Conservation (phyloP, 2,329 filamentous ascomycete genomes). For the Immersiporthe knoxdaviesiana region DNA sequence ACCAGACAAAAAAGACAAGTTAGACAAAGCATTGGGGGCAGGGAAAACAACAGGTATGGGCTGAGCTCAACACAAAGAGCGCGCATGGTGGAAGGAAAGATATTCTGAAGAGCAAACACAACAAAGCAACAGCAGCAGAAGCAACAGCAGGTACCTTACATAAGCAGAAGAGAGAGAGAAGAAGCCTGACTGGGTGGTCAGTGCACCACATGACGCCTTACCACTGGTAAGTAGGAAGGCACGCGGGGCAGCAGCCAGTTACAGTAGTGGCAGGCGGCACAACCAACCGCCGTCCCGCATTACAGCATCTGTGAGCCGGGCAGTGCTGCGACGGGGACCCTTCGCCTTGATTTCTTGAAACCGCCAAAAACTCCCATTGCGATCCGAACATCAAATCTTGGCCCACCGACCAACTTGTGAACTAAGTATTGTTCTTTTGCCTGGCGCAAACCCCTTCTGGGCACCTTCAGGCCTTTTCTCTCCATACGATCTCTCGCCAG, state of each 20-base stretch:
- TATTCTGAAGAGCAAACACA: not conserved
- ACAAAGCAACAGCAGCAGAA: not conserved
- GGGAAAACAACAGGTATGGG: not conserved
- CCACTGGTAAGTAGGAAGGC: not conserved
- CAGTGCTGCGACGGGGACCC: not conserved
- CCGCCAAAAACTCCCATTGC: not conserved
- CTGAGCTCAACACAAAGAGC: not conserved
- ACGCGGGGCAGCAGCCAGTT: not conserved
- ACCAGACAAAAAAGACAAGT: not conserved
- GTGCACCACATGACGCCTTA: not conserved
- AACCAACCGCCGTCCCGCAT: not conserved
- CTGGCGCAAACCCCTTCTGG: constrained; percentile 20
- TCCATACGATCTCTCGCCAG: not conserved
- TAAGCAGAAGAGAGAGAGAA: not conserved
- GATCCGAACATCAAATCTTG: not conserved
- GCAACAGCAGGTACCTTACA: not conserved
- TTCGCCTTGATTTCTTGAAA: constrained; percentile 1
- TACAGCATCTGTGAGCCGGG: not conserved
- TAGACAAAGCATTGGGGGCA: not conserved
- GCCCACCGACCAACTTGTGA: not conserved
- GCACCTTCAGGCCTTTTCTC: not conserved
- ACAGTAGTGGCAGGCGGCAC: not conserved
- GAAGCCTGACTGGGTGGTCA: not conserved
- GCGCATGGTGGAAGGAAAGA: not conserved
- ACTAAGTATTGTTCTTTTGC: constrained; percentile 13